Evolutionary conservation across 805 yeast species (phyloP), one percentile per base, ranked within the genome.

Genomic region (Metschnikowia santaceciliae): DNA sequence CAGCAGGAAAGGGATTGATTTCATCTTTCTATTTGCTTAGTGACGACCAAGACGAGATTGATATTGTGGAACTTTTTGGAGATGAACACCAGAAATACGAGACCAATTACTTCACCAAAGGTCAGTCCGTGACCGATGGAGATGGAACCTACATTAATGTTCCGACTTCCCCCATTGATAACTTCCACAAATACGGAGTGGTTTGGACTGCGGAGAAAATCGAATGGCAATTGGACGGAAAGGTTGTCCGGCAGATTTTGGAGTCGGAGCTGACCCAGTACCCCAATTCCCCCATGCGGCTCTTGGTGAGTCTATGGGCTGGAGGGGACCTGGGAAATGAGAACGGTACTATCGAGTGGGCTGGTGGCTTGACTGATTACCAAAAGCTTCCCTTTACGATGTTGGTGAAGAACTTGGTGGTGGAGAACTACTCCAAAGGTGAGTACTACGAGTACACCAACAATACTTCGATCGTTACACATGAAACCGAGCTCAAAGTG

Each of bases 11-110:
- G 4, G 77, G 77, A 1, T 62, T 74, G 19, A 63, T 74, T n/a
- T 63, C 70, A 22, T 67, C 73, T 22, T 66, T 72, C 41, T 73
- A 73, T 54, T 51, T 73, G n/a, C 77, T 72, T 53, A 69, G 74
- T 42, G 71, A 71, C 50, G 76, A 71, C 56, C 60, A 69, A 51
- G 78, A 74, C 54, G 77, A 72, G 52, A 72, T 74, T 35, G 77
- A 74, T 48, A 57, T 72, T 7, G 68, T 66, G 3, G 78, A 74
- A 46, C 49, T 66, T 6, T 70, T 72, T 60, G 78, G 78, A 3
- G 67, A 69, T n/a, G 61, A 66, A 44, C 56, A 54, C 5, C 59
- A 49, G 45, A 63, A 62, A 49, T 62, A 60, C 52, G 76, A 71
- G 53, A 56, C 73, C 17, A 72, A 72, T 56, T 74, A 58, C 59